Evolutionary conservation across 139 green algal species (phyloP).

Genomic region (Monoraphidium neglectum): DNA sequence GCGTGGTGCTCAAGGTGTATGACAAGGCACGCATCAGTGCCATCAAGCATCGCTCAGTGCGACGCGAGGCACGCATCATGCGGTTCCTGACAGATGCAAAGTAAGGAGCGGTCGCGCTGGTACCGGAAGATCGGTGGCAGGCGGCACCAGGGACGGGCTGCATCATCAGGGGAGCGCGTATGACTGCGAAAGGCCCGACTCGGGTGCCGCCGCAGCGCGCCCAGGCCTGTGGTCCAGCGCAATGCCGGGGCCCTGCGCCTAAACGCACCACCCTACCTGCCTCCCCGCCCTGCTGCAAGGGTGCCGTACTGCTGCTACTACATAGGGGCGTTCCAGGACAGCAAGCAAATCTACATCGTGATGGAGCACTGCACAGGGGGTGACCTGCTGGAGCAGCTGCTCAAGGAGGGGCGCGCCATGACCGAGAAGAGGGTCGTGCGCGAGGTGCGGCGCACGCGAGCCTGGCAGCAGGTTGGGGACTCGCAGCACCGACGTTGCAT

Average conservation of each 20-base stretch:
- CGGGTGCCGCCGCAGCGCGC: too few species aligned
- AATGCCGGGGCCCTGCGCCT: too few species aligned
- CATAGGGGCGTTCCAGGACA: constrained; percentile 67
- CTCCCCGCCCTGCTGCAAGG: constrained; percentile 31
- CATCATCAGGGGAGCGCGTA: too few species aligned
- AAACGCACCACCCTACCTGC: too few species aligned
- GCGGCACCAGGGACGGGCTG: too few species aligned
- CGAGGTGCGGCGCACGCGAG: neutral
- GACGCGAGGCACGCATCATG: constrained; percentile 76
- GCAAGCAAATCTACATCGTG: constrained; percentile 64
- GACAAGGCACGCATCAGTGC: constrained; percentile 22
- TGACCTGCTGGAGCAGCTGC: constrained; percentile 70
- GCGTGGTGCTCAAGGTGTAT: constrained; percentile 33
- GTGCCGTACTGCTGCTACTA: constrained; percentile 56
- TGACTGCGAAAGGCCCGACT: too few species aligned
- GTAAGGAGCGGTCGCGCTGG: too few species aligned
- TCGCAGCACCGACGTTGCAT: too few species aligned
- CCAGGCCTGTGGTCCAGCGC: too few species aligned
- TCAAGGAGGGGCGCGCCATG: constrained; percentile 63
- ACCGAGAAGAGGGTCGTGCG: constrained; percentile 46
- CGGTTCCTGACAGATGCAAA: constrained; percentile 54
- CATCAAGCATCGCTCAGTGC: constrained; percentile 65
- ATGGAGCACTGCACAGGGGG: constrained; percentile 74
- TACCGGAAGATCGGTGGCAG: too few species aligned
- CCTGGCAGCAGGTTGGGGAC: too few species aligned